Conservation (phyloP, 176 grass and related monocot genomes). For the Rhipidocladum racemiflorum region DNA sequence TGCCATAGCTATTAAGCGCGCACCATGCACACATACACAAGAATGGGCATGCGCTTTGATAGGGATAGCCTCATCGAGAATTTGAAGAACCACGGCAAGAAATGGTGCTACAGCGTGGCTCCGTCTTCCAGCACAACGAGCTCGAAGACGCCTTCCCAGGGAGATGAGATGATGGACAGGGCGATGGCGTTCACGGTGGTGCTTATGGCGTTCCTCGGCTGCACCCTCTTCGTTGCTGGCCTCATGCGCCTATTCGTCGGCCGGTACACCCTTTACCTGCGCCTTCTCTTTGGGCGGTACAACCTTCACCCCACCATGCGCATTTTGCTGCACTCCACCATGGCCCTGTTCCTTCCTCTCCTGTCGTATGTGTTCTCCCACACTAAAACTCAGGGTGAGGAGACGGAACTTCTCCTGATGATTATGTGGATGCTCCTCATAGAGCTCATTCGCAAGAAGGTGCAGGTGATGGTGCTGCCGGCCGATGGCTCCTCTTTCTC, state of each 20-base stretch:
- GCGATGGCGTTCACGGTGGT: constrained; percentile 1
- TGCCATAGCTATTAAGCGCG: too few relatives aligned
- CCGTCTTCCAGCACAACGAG: rapidly evolving
- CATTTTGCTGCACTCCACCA: background rate
- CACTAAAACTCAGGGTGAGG: rapidly evolving
- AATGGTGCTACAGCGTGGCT: rapidly evolving
- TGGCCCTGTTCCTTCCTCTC: constrained; percentile 2
- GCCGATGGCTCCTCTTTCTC: background rate
- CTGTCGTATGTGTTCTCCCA: background rate
- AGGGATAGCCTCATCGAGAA: background rate
- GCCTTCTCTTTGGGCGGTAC: too few relatives aligned
- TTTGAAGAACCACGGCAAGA: too few relatives aligned
- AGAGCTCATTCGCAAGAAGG: constrained; percentile 39
- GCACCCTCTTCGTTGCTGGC: background rate
- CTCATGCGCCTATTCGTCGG: background rate
- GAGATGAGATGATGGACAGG: too few relatives aligned
- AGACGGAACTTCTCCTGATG: background rate
- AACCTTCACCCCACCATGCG: background rate
- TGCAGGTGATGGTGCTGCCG: background rate
- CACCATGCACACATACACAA: too few relatives aligned
- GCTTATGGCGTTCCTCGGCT: constrained; percentile 1
- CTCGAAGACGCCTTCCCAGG: rapidly evolving
- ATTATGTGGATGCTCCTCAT: constrained; percentile 32
- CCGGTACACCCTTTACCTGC: background rate
- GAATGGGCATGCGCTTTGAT: too few relatives aligned